Evolutionary conservation across 495 filamentous ascomycete genomes (phyloP).

Genomic region (Neurospora sp.): DNA sequence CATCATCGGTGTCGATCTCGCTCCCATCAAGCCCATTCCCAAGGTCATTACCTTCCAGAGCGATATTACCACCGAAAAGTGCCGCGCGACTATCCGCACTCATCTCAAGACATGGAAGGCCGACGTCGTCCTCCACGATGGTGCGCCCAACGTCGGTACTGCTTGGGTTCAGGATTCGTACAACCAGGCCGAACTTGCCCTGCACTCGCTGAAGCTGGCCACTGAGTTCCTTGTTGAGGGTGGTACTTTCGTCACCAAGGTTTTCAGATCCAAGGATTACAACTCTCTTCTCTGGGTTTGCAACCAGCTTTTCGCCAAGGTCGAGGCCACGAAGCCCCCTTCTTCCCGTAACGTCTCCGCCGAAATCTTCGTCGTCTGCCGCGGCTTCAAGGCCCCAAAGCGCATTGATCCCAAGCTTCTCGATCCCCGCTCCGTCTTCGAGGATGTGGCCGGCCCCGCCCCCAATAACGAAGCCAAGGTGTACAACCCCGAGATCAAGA

Average conservation of each 20-base stretch:
- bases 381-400: conserved; percentile 82
- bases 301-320: conserved; percentile 88
- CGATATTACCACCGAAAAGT: conserved; percentile 97
- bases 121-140: conserved; percentile 94
- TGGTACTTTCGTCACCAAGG: conserved; percentile 93
- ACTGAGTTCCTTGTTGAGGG: conserved; percentile 88
- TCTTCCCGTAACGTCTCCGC: conserved; percentile 92
- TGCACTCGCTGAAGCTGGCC: conserved; percentile 85
- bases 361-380: conserved; percentile 96
- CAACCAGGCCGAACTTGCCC: conserved; percentile 88
- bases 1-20: conserved; percentile 89
- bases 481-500: conserved; percentile 94
- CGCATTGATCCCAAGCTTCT: conserved; percentile 86
- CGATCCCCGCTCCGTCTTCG: conserved; percentile 85
- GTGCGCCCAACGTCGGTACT: conserved; percentile 94
- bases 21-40: conserved; percentile 93
- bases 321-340: conserved; percentile 94
- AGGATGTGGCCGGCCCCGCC: conserved; percentile 77
- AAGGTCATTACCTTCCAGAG: conserved; percentile 90
- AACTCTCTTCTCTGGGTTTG: conserved; percentile 95
- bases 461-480: conserved; percentile 97
- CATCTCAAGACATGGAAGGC: conserved; percentile 98
- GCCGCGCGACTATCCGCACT: conserved; percentile 76
- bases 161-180: conserved; percentile 99
- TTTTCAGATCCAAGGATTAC: conserved; percentile 97